phyloP scores from a whole-genome alignment of 2,329 filamentous ascomycete genomes.

The Celoporthe dispersa region DNA sequence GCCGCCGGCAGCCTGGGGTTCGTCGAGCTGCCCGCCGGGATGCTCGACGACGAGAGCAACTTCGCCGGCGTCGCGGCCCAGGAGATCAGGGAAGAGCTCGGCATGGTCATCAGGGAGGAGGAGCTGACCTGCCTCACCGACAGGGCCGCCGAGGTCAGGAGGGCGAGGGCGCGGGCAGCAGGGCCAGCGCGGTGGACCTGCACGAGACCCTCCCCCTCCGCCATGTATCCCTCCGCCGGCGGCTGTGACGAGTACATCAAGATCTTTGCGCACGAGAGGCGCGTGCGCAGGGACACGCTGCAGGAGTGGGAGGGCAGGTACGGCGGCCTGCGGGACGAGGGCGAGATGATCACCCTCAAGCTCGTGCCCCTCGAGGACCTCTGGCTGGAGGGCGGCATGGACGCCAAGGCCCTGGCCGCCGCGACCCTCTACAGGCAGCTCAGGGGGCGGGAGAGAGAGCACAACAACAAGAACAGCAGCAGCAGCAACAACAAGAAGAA shows the following conservation, averaged over 20 bases:
- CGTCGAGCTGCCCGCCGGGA: constrained; percentile 64
- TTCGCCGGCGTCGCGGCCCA: constrained; percentile 62
- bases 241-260: constrained; percentile 65
- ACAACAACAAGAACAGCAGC: background rate
- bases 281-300: constrained; percentile 54
- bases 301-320: constrained; percentile 60
- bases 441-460: constrained; percentile 49
- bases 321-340: constrained; percentile 60
- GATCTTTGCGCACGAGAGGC: constrained; percentile 60
- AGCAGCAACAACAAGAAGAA: no score
- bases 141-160: constrained; percentile 43
- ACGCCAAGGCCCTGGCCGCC: constrained; percentile 64
- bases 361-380: constrained; percentile 60
- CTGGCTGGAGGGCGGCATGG: constrained; percentile 61
- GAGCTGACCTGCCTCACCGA: constrained; percentile 56
- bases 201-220: constrained; percentile 48
- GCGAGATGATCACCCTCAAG: constrained; percentile 66
- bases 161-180: constrained; percentile 33
- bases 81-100: constrained; percentile 66
- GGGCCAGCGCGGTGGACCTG: constrained; percentile 25
- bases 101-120: constrained; percentile 53
- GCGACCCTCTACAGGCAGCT: constrained; percentile 49
- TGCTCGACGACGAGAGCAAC: constrained; percentile 61
- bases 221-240: constrained; percentile 62
- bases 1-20: constrained; percentile 60